A percentile compares a stretch with the other conserved stretches of the same genome.
These are phyloP conservation scores for Rhamnella rubrinervis DNA, from an alignment of 331 rosid genomes.

Conservation along the genomic window DNA sequence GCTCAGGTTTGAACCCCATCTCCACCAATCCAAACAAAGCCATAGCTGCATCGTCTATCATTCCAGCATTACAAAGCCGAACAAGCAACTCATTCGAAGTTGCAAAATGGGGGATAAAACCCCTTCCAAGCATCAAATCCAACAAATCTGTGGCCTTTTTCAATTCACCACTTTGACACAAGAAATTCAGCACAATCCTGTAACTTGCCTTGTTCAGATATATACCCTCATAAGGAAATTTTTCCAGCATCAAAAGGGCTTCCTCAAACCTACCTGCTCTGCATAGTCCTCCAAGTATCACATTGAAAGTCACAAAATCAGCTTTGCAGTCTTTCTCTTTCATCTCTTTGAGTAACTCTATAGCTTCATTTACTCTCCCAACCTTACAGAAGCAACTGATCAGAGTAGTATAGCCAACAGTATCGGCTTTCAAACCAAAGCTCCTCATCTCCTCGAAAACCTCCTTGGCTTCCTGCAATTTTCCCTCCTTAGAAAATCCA, in stretches of 20 bases:
- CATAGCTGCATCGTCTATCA: conserved; percentile 56
- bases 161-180: conserved; percentile 57
- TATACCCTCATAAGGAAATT: conserved; percentile 69
- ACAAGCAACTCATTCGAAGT: conserved; percentile 74
- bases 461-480: conserved; percentile 54
- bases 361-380: conserved; percentile 58
- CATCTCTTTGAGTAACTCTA: conserved; percentile 68
- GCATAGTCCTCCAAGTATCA: conserved; percentile 79
- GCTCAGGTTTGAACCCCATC: conserved; percentile 68
- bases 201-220: conserved; percentile 79
- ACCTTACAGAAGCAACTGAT: conserved; percentile 62
- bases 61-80: conserved; percentile 61
- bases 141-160: conserved; percentile 53
- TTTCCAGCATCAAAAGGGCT: conserved; percentile 71
- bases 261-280: conserved; percentile 60
- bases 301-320: conserved; percentile 68
- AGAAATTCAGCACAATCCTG: conserved; percentile 72
- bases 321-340: conserved; percentile 54
- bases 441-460: conserved; percentile 58
- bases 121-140: conserved; percentile 66
- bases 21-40: conserved; percentile 58
- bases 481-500: conserved; percentile 59
- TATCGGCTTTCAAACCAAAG: conserved; percentile 65
- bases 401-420: conserved; percentile 62
- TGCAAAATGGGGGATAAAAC: conserved; percentile 75